These are phyloP conservation scores for Pinus albicaulis DNA, from an alignment of 75 land plant species.

Conservation along the genomic window DNA sequence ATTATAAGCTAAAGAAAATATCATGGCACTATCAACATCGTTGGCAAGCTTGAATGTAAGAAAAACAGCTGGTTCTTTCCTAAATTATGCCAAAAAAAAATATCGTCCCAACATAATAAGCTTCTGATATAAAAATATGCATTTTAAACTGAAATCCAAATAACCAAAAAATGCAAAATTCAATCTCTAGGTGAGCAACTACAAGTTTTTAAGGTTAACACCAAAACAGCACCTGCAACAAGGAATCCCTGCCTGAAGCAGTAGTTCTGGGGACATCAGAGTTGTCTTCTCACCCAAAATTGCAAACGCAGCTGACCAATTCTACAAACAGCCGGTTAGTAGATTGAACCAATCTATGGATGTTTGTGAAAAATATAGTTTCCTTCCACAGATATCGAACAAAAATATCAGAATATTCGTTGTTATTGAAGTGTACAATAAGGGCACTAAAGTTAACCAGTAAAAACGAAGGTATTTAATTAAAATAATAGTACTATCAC, in stretches of 20 bases:
- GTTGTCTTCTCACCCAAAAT: constrained; percentile 86
- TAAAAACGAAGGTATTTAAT: background rate
- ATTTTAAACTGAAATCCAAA: background rate
- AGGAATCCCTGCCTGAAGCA: constrained; percentile 62
- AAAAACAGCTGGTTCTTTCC: background rate
- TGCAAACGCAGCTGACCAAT: constrained; percentile 63
- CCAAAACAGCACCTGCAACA: constrained; percentile 82
- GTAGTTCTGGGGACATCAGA: constrained; percentile 76
- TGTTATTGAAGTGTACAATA: background rate
- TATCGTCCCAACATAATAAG: background rate
- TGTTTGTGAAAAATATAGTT: constrained; percentile 9
- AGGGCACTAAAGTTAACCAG: background rate
- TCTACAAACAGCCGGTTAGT: constrained; percentile 18
- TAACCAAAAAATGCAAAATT: background rate
- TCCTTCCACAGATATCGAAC: constrained; percentile 2
- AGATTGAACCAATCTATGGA: constrained; percentile 27
- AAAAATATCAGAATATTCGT: constrained; percentile 3
- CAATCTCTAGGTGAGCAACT: background rate
- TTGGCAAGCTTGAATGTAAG: background rate
- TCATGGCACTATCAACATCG: background rate
- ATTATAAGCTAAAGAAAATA: background rate
- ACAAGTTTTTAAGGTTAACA: constrained; percentile 12
- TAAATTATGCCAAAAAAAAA: constrained; percentile 10
- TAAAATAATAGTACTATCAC: too few relatives aligned
- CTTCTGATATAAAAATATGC: background rate